These are phyloP conservation scores for Patellaria atrata DNA, from an alignment of 495 filamentous ascomycete species.

Conservation along the genomic window DNA sequence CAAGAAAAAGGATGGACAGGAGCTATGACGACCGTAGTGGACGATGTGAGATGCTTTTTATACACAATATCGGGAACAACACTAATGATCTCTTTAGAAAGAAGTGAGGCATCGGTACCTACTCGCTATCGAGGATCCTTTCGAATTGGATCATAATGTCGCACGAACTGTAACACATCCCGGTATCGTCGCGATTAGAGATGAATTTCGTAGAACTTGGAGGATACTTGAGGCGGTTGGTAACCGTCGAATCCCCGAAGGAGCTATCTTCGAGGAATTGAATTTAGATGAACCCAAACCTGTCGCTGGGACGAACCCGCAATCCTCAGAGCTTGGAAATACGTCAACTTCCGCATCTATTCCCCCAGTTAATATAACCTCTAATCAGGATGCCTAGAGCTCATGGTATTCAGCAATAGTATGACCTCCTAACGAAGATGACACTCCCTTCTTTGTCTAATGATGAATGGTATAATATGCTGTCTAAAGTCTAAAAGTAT, in stretches of 20 bases:
- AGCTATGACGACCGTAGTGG: constrained; percentile 40
- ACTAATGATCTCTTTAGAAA: constrained; percentile 25
- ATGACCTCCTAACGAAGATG: no score
- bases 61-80: neutral
- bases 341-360: no score
- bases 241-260: constrained; percentile 13
- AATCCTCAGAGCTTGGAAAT: no score
- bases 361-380: no score
- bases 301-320: constrained; percentile 54
- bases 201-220: constrained; percentile 66
- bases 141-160: constrained; percentile 71
- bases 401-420: no score
- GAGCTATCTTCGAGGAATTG: constrained; percentile 23
- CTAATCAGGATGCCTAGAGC: no score
- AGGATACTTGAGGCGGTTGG: constrained; percentile 38
- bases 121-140: constrained; percentile 78
- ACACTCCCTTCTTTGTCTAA: no score
- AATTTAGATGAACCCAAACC: constrained; percentile 5
- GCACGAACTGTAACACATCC: constrained; percentile 63
- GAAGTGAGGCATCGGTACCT: constrained; percentile 65
- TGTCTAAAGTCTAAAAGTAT: no score
- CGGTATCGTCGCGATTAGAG: constrained; percentile 59
- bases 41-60: constrained; percentile 18
- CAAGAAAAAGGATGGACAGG: constrained; percentile 62
- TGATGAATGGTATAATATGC: no score